Percentiles rank a stretch among this genome's conserved stretches.
Conservation (phyloP, 495 filamentous ascomycete species). For the Peziza echinospora region DNA sequence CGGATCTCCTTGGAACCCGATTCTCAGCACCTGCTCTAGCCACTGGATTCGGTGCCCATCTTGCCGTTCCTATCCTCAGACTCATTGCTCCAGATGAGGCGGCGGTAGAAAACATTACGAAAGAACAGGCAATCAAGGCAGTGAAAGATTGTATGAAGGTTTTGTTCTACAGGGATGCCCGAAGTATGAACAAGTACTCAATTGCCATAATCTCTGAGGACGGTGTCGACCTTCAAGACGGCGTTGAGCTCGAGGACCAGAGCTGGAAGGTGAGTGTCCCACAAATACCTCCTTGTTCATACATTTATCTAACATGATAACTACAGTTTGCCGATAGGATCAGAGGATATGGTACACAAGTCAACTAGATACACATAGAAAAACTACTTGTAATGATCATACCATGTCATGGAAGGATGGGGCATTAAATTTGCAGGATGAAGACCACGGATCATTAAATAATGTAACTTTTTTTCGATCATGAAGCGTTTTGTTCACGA, state of each 20-base stretch:
- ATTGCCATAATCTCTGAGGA: conserved; percentile 74
- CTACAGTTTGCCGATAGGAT: conserved; percentile 80
- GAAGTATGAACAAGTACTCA: conserved; percentile 75
- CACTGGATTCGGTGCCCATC: conserved; percentile 79
- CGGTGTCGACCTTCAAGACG: conserved; percentile 48
- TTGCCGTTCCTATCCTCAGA: conserved; percentile 80
- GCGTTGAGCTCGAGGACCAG: conserved; percentile 38
- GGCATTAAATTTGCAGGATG: too few species aligned
- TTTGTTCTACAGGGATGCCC: conserved; percentile 87
- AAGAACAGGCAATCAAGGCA: conserved; percentile 57
- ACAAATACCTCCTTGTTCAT: too few species aligned
- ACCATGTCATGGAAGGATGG: too few species aligned
- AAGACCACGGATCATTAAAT: too few species aligned
- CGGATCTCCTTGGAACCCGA: conserved; percentile 82
- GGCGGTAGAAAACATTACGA: conserved; percentile 41
- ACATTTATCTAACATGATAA: too few species aligned
- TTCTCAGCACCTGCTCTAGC: conserved; percentile 72
- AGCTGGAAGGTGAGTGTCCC: too few species aligned
- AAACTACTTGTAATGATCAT: too few species aligned
- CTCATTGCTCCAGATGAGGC: conserved; percentile 60
- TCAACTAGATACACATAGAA: too few species aligned
- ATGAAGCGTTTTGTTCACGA: too few species aligned
- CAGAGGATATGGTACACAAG: conserved; percentile 52
- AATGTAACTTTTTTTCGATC: too few species aligned
- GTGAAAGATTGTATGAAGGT: conserved; percentile 94